Evolutionary conservation across 257 asterid genomes (phyloP), one percentile per base, ranked within the genome.

Genomic region (Solanum pinnatisectum): DNA sequence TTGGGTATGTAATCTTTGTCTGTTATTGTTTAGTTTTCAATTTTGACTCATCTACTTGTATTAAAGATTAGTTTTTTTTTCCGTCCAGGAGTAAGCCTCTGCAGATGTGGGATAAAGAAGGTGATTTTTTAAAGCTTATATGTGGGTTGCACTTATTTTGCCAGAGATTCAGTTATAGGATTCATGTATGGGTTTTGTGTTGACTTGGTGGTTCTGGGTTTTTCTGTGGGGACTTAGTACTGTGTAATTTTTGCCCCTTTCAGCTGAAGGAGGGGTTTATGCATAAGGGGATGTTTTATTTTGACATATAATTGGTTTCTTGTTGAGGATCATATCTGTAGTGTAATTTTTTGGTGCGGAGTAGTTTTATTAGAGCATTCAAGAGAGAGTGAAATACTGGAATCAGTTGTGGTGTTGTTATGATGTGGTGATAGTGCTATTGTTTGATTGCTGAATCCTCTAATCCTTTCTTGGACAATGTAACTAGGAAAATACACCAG

Each of bases 51-150:
- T 49, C 23, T 65, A 52, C 15, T 67, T 9, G 8, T 35, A 27
- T 84, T 23, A 39, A 46, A 74, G 42, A 59, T 85, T 86, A 2
- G 8, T 46, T 84, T 32, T 81, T 39, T 10, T 67, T 40, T 72
- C 15, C 37, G 74, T 74, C 2, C 93, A 97, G 98, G 96, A 97
- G 99, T 93, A 97, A 97, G 92, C 99, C 99, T 84, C 88, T 97
- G 90, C 99, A 97, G 95, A 97, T 97, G 86, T 96, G 99, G 98
- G 98, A 96, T 89, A 97, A 96, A 93, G 98, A 96, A 93, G 98
- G 99, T 94, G 84, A 46, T 13, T 7, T 63, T 27, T 71, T 30
- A 67, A 67, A 60, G 42, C 8, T 42, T 68, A 52, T 72, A 23
- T 22, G 5, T 13, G 71, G 22, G 74, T 42, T 74, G 60, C 15